Percentiles rank a stretch among this genome's conserved stretches.
These are phyloP conservation scores for Rhizopogon salebrosus DNA, from an alignment of 768 basidiomycete species.

Conservation along the genomic window DNA sequence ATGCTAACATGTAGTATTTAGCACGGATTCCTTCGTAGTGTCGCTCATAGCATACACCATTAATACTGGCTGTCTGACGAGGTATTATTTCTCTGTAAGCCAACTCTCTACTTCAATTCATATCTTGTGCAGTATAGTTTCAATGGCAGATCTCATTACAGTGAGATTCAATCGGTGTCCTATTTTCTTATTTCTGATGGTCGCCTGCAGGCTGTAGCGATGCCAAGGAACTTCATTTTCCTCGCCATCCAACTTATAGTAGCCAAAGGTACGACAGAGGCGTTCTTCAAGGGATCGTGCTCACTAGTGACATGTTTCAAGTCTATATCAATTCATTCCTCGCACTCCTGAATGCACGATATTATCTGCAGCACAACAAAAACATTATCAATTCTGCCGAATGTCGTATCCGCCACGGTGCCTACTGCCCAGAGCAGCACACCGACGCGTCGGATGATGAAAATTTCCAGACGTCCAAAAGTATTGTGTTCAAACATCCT, in stretches of 20 bases:
- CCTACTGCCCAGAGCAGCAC: too few species aligned
- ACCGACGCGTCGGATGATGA: too few species aligned
- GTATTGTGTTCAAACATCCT: too few species aligned
- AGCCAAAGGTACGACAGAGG: not conserved
- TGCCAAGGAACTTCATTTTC: conserved; percentile 2
- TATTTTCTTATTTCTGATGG: not conserved
- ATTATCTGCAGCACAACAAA: too few species aligned
- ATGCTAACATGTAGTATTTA: not conserved
- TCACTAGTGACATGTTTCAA: not conserved
- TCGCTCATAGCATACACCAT: not conserved
- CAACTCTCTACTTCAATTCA: not conserved
- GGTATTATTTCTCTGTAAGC: not conserved
- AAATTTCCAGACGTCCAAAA: too few species aligned
- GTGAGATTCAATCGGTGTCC: not conserved
- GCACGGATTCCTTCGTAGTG: not conserved
- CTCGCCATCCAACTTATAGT: not conserved
- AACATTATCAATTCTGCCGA: too few species aligned
- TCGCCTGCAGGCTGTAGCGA: not conserved
- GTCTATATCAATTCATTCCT: not conserved
- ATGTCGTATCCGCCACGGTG: too few species aligned
- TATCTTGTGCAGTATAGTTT: not conserved
- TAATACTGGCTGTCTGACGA: not conserved
- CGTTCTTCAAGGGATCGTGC: not conserved
- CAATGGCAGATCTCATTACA: not conserved
- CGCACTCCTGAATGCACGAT: not conserved